Evolutionary conservation across 1,139 yeast genomes (phyloP).

Genomic region (Pichia sp.): DNA sequence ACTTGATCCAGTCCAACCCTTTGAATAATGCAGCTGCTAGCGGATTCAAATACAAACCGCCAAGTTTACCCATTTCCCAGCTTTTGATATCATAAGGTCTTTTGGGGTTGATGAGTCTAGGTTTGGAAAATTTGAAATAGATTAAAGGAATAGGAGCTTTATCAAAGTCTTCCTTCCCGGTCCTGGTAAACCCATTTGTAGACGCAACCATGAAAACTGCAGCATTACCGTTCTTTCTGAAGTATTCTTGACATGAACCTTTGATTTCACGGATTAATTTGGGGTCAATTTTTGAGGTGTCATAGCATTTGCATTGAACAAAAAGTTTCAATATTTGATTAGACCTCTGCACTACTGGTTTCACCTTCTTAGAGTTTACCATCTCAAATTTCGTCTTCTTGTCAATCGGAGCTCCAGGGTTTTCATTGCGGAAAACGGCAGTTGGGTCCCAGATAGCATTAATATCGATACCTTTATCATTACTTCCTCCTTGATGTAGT

Average conservation of each 20-base stretch:
- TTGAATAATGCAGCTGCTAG: conserved; percentile 38
- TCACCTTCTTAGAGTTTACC: conserved; percentile 27
- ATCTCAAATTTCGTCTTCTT: conserved; percentile 14
- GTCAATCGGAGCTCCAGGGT: not conserved
- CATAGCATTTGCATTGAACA: conserved; percentile 30
- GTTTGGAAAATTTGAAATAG: conserved; percentile 42
- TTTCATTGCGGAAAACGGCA: conserved; percentile 18
- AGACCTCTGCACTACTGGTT: conserved; percentile 27
- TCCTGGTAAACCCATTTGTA: conserved; percentile 56
- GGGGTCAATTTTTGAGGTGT: conserved; percentile 27
- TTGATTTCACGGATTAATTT: conserved; percentile 33
- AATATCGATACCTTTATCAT: conserved; percentile 71
- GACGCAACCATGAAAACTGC: conserved; percentile 54
- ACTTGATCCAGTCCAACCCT: conserved; percentile 36
- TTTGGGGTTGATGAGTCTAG: conserved; percentile 20
- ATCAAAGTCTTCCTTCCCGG: conserved; percentile 55
- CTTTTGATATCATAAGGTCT: conserved; percentile 36
- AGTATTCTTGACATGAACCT: conserved; percentile 28
- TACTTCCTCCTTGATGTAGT: conserved; percentile 58
- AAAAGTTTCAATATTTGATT: conserved; percentile 22
- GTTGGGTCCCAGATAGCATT: conserved; percentile 55
- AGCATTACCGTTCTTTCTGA: conserved; percentile 39
- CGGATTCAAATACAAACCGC: conserved; percentile 42
- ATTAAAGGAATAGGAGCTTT: conserved; percentile 48
- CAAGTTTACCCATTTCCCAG: conserved; percentile 41